A percentile compares a stretch with the other conserved stretches of the same genome.
These are phyloP conservation scores for Pezicula neosporulosa DNA, from an alignment of 2,329 filamentous ascomycete species.

Conservation along the genomic window DNA sequence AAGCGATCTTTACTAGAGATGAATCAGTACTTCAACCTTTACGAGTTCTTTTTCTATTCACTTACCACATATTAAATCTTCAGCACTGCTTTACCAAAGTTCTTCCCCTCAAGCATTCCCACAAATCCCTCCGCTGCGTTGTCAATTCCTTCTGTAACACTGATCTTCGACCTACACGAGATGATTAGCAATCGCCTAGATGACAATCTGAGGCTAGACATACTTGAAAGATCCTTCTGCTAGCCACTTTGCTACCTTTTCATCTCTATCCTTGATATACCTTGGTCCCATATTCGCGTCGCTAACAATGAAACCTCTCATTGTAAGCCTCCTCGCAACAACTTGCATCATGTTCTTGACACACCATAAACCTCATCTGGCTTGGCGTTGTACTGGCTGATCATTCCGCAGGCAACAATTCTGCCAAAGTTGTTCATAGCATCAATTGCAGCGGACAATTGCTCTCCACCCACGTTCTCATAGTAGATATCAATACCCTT, in stretches of 20 bases:
- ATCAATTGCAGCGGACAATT: constrained; percentile 64
- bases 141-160: constrained; percentile 64
- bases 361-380: constrained; percentile 54
- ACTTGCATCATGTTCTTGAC: constrained; percentile 59
- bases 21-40: neutral
- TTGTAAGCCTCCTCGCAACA: constrained; percentile 57
- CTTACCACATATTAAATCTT: constrained; percentile 21
- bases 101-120: constrained; percentile 65
- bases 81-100: constrained; percentile 71
- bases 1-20: too few species aligned
- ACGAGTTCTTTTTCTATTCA: neutral
- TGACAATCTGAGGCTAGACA: neutral
- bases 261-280: constrained; percentile 57
- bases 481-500: constrained; percentile 78
- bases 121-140: constrained; percentile 62
- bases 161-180: constrained; percentile 37
- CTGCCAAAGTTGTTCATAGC: constrained; percentile 62
- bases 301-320: constrained; percentile 65
- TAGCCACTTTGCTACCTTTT: constrained; percentile 67
- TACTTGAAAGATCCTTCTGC: constrained; percentile 60
- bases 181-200: neutral
- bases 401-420: constrained; percentile 61
- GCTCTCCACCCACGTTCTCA: constrained; percentile 76
- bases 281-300: constrained; percentile 60
- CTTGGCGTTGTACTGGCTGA: constrained; percentile 63